Conservation (phyloP, 495 filamentous ascomycete species). For the Penicillium canariense region DNA sequence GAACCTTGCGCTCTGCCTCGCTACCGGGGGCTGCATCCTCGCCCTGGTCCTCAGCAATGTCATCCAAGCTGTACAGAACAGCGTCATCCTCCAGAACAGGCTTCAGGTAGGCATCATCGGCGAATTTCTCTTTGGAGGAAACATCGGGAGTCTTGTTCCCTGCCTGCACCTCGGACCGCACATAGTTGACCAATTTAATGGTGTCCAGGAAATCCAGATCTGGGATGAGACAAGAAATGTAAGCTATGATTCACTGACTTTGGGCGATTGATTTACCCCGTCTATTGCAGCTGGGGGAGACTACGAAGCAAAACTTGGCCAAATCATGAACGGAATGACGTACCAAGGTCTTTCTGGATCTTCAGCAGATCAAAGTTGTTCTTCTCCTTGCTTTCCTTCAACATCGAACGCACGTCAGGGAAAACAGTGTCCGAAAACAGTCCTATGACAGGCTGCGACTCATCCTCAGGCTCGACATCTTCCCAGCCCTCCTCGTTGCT, state of each 20-base stretch:
- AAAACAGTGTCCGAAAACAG: constrained; percentile 69
- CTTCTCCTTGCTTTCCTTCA: constrained; percentile 68
- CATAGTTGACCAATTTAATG: constrained; percentile 84
- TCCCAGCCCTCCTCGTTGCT: constrained; percentile 74
- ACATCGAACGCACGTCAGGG: constrained; percentile 60
- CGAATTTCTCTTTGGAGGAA: constrained; percentile 57
- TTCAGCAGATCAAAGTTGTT: constrained; percentile 72
- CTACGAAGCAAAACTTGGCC: neutral
- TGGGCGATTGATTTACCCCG: neutral
- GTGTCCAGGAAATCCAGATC: constrained; percentile 77
- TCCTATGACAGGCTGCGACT: constrained; percentile 64
- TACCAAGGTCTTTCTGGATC: constrained; percentile 61
- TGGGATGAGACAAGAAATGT: constrained; percentile 22
- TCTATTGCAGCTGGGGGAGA: neutral
- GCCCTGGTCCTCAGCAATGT: constrained; percentile 51
- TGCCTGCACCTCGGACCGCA: constrained; percentile 54
- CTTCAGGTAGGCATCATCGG: constrained; percentile 73
- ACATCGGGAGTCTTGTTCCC: constrained; percentile 54
- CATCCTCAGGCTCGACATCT: constrained; percentile 69
- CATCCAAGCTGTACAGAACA: constrained; percentile 78
- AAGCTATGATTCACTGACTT: constrained; percentile 8
- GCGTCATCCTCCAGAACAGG: constrained; percentile 90
- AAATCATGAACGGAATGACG: constrained; percentile 21
- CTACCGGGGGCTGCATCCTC: constrained; percentile 21
- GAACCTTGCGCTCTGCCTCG: constrained; percentile 55